Percentiles rank a stretch among this genome's conserved stretches.
Conservation (phyloP, 331 rosid species). For the Pyracantha coccinea region DNA sequence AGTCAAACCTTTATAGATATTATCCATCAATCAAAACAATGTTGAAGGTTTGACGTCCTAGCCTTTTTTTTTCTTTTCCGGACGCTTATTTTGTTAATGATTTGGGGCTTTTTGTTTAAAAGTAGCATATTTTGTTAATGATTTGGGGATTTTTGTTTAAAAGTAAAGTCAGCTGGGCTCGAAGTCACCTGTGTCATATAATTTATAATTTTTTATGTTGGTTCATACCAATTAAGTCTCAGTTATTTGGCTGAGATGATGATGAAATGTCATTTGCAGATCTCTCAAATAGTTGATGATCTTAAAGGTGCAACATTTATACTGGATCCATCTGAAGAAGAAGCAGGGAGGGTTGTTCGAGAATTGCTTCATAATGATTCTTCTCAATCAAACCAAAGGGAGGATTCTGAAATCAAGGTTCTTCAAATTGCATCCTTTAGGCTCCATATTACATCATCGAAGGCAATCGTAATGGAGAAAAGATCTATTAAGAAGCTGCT, state of each 20-base stretch:
- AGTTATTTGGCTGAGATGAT: conserved; percentile 13
- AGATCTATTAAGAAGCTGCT: conserved; percentile 55
- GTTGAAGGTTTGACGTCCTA: conserved; percentile 5
- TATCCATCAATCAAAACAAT: not conserved
- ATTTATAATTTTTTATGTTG: not conserved
- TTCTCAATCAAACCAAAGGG: conserved; percentile 34
- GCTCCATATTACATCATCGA: conserved; percentile 54
- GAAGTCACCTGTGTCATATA: conserved; percentile 3
- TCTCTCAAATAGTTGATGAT: conserved; percentile 57
- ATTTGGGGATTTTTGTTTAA: not conserved
- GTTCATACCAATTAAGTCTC: conserved; percentile 9
- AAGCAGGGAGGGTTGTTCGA: conserved; percentile 51
- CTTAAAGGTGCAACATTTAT: conserved; percentile 42
- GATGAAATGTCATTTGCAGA: conserved; percentile 41
- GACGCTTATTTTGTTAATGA: not conserved
- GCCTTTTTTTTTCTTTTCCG: not conserved
- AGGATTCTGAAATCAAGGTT: conserved; percentile 42
- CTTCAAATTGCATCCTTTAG: conserved; percentile 60
- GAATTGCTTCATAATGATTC: conserved; percentile 38
- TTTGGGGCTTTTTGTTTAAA: not conserved
- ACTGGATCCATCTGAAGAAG: conserved; percentile 60
- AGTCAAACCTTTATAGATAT: not conserved
- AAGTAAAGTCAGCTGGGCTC: not conserved
- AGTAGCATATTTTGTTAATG: not conserved
- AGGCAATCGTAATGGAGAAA: conserved; percentile 47